Evolutionary conservation across 2,329 filamentous ascomycete species (phyloP).

Genomic region (Colletotrichum karsti): DNA sequence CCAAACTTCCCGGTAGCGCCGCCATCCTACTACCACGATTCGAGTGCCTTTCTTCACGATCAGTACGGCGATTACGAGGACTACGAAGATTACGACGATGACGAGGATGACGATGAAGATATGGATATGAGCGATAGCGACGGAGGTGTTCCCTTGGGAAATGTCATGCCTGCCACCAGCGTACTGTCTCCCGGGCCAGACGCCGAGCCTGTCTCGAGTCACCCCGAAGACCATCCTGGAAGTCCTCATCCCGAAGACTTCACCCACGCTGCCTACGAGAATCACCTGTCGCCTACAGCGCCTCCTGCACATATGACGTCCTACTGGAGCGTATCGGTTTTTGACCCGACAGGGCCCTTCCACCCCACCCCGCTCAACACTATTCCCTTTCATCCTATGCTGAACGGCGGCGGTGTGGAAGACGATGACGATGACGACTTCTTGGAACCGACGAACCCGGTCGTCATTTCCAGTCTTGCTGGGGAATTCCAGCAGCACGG

Average conservation of each 20-base stretch:
- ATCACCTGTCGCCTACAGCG: background rate
- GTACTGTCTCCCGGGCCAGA: conserved; percentile 17
- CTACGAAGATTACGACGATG: conserved; percentile 19
- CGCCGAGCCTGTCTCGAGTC: background rate
- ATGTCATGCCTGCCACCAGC: conserved; percentile 20
- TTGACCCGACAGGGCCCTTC: conserved; percentile 6
- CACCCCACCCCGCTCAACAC: conserved; percentile 24
- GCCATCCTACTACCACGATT: conserved; percentile 20
- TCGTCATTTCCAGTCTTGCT: background rate
- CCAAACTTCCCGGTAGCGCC: conserved; percentile 24
- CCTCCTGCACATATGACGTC: conserved; percentile 15
- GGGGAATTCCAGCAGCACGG: conserved; percentile 20
- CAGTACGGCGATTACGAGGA: conserved; percentile 16
- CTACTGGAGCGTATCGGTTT: conserved; percentile 11
- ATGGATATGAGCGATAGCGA: conserved; percentile 45
- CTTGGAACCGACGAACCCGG: background rate
- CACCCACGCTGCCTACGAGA: background rate
- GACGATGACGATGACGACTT: conserved; percentile 19
- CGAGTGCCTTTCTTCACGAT: conserved; percentile 1
- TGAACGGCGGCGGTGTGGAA: conserved; percentile 11
- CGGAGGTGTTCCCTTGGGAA: conserved; percentile 36
- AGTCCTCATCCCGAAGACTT: background rate
- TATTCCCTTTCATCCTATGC: conserved; percentile 23
- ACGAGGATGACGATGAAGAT: conserved; percentile 29
- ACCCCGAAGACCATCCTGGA: background rate